A percentile compares a stretch with the other conserved stretches of the same genome.
Conservation (phyloP, 2,329 filamentous ascomycete genomes). For the Pestalotiopsis sp. region DNA sequence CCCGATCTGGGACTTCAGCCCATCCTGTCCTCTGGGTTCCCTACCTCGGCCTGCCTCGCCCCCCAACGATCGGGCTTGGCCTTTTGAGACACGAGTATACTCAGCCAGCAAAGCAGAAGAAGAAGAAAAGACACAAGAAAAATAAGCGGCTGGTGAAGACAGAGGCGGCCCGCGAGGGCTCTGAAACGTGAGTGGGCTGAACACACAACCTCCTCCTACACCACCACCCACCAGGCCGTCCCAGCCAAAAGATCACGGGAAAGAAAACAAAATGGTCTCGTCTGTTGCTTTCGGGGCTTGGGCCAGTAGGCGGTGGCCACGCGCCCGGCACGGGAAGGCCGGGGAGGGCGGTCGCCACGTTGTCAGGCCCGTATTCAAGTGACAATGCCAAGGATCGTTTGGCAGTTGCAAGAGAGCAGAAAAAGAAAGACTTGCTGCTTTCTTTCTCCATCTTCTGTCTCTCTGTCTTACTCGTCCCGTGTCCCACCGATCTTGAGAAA, state of each 20-base stretch:
- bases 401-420: conserved; percentile 1
- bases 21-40: neutral
- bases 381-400: conserved; percentile 3
- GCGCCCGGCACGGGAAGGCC: conserved; percentile 21
- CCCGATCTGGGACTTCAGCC: neutral
- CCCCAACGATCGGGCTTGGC: neutral
- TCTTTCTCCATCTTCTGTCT: neutral
- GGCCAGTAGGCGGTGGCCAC: conserved; percentile 31
- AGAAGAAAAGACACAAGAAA: neutral
- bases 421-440: neutral
- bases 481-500: neutral
- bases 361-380: conserved; percentile 20
- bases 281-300: conserved; percentile 9
- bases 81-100: neutral
- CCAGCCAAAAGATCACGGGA: neutral
- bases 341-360: conserved; percentile 24
- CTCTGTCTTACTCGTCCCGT: neutral
- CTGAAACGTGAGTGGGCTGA: conserved; percentile 8
- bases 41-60: neutral
- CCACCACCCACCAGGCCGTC: neutral
- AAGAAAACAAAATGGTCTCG: neutral
- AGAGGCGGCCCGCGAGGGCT: neutral
- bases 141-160: neutral
- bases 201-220: neutral
- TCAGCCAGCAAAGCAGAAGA: neutral